These are phyloP conservation scores for Pleoardoris graminearum DNA, from an alignment of 2,329 filamentous ascomycete species.

Conservation along the genomic window DNA sequence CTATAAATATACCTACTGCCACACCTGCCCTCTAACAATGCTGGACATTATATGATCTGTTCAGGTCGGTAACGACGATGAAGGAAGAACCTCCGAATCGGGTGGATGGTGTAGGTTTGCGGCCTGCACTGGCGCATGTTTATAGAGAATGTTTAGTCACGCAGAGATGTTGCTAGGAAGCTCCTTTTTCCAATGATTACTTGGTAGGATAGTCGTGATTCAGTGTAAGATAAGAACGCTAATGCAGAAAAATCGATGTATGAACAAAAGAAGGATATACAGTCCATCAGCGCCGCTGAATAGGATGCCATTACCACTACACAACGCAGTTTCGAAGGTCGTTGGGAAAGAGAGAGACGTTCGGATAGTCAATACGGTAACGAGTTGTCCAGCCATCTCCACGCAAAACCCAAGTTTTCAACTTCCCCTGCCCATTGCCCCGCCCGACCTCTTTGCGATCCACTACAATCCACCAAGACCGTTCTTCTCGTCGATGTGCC, in stretches of 20 bases:
- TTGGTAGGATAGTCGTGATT: background rate
- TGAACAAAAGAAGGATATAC: slow-evolving; percentile 16
- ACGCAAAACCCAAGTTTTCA: slow-evolving; percentile 21
- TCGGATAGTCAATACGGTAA: slow-evolving; percentile 21
- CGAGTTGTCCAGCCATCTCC: slow-evolving; percentile 17
- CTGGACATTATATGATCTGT: too few relatives aligned
- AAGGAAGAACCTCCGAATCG: too few relatives aligned
- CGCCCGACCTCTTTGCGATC: background rate
- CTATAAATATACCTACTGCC: too few relatives aligned
- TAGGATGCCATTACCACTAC: slow-evolving; percentile 22
- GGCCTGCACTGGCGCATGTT: too few relatives aligned
- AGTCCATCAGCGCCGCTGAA: slow-evolving; percentile 25
- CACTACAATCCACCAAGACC: slow-evolving; percentile 34
- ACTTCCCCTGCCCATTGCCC: background rate
- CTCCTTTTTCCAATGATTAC: too few relatives aligned
- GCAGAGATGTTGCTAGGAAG: too few relatives aligned
- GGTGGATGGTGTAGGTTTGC: too few relatives aligned
- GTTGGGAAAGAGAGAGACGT: slow-evolving; percentile 27
- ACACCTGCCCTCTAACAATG: too few relatives aligned
- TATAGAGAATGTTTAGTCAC: too few relatives aligned
- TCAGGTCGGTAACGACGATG: too few relatives aligned
- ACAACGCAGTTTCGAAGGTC: slow-evolving; percentile 10
- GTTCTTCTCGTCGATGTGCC: slow-evolving; percentile 79
- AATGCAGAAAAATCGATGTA: slow-evolving; percentile 18
- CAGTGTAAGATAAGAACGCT: slow-evolving; percentile 23